phyloP scores from a whole-genome alignment of 495 filamentous ascomycete species.

The Penicillium silybi region DNA sequence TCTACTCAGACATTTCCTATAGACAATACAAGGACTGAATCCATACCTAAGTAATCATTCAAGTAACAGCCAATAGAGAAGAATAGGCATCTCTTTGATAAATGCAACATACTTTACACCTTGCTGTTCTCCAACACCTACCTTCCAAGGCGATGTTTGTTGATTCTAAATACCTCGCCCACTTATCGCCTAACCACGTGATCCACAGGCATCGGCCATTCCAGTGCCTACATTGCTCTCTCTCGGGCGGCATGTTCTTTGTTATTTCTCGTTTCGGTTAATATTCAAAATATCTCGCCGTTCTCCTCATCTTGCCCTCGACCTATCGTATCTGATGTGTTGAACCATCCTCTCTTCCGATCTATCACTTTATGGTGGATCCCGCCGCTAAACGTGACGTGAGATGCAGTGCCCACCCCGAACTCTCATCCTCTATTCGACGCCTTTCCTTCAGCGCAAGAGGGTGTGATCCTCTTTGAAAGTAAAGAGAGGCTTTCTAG shows the following conservation, averaged over 20 bases:
- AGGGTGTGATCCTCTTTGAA: conserved; percentile 12
- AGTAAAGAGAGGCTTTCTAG: not conserved
- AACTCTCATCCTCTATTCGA: conserved; percentile 6
- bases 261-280: not conserved
- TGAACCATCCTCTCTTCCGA: conserved; percentile 3
- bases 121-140: not conserved
- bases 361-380: conserved; percentile 17
- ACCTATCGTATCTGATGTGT: conserved; percentile 1
- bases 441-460: conserved; percentile 1
- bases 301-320: not conserved
- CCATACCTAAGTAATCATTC: not conserved
- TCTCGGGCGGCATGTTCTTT: not conserved
- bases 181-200: not conserved
- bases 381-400: conserved; percentile 17
- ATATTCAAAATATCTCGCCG: not conserved
- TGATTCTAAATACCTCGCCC: not conserved
- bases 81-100: not conserved
- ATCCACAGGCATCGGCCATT: not conserved
- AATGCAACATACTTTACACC: not conserved
- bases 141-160: not conserved
- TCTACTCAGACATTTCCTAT: not conserved
- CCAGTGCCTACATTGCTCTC: not conserved
- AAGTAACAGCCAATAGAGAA: not conserved
- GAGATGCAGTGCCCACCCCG: conserved; percentile 11
- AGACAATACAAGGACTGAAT: not conserved